phyloP scores from a whole-genome alignment of 805 yeast species.

The Yarrowia sp. region DNA sequence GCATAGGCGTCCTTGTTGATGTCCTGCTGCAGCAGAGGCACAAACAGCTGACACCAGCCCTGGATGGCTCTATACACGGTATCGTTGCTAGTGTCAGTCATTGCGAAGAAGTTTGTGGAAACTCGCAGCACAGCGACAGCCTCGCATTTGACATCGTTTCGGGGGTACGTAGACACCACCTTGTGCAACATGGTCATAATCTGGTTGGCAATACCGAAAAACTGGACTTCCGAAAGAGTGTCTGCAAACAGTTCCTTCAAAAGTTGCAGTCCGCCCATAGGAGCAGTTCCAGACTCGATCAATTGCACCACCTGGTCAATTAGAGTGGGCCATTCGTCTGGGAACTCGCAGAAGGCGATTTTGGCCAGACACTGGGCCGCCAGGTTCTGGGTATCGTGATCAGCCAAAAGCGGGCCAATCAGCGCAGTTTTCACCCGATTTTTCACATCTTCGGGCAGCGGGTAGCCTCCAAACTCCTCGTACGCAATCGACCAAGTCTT shows the following conservation, averaged over 20 bases:
- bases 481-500: conserved; percentile 81
- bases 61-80: conserved; percentile 25
- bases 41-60: conserved; percentile 37
- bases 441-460: conserved; percentile 63
- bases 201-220: conserved; percentile 67
- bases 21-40: conserved; percentile 14
- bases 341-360: conserved; percentile 87
- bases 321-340: conserved; percentile 93
- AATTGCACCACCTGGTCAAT: conserved; percentile 52
- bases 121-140: conserved; percentile 50
- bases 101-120: conserved; percentile 47
- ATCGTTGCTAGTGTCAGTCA: conserved; percentile 42
- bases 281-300: conserved; percentile 51
- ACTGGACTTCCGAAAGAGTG: conserved; percentile 82
- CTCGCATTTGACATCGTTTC: conserved; percentile 41
- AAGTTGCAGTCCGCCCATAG: conserved; percentile 50
- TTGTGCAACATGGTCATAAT: conserved; percentile 41
- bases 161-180: conserved; percentile 8
- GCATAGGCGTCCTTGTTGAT: conserved; percentile 5
- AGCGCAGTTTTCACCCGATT: conserved; percentile 58
- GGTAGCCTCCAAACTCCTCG: conserved; percentile 72
- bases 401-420: conserved; percentile 55
- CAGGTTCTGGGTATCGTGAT: conserved; percentile 53
- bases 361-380: conserved; percentile 76
- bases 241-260: conserved; percentile 82